Evolutionary conservation across 768 basidiomycete species (phyloP).

Genomic region (Hebeloma cylindrosporum): DNA sequence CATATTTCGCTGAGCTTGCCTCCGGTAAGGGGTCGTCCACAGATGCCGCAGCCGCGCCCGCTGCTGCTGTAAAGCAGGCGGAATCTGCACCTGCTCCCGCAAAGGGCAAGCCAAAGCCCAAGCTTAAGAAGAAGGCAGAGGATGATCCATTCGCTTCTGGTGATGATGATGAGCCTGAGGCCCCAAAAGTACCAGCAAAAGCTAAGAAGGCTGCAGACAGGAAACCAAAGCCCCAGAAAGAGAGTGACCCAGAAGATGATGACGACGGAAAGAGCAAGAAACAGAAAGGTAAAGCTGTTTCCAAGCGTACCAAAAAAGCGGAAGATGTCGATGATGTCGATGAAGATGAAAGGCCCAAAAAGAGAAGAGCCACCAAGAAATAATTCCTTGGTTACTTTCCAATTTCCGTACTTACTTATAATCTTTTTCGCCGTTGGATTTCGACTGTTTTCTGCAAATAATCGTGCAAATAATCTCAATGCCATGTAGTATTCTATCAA

Average conservation of each 20-base stretch:
- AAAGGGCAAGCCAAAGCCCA: constrained; percentile 38
- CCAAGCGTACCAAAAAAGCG: constrained; percentile 9
- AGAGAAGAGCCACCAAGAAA: constrained; percentile 14
- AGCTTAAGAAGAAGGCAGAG: constrained; percentile 41
- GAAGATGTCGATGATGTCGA: constrained; percentile 17
- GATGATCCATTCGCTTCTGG: constrained; percentile 62
- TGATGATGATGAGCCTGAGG: constrained; percentile 24
- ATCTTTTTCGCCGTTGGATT: too few species aligned
- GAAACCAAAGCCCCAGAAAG: constrained; percentile 22
- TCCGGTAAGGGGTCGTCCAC: constrained; percentile 21
- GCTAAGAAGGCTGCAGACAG: constrained; percentile 22
- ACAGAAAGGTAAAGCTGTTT: constrained; percentile 4
- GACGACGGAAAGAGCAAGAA: constrained; percentile 13
- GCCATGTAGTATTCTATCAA: too few species aligned
- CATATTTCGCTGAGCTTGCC: constrained; percentile 51
- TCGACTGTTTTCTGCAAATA: too few species aligned
- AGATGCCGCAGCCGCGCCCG: constrained; percentile 1
- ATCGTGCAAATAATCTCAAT: too few species aligned
- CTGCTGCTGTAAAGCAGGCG: constrained; percentile 14
- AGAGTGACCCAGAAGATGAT: constrained; percentile 25
- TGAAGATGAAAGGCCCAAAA: constrained; percentile 16
- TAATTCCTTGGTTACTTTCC: background rate
- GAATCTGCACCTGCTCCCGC: constrained; percentile 20
- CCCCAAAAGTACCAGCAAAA: constrained; percentile 14
- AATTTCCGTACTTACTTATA: too few species aligned